These are phyloP conservation scores for Mesostigma viride DNA, from an alignment of 139 green algal genomes.

Conservation along the genomic window DNA sequence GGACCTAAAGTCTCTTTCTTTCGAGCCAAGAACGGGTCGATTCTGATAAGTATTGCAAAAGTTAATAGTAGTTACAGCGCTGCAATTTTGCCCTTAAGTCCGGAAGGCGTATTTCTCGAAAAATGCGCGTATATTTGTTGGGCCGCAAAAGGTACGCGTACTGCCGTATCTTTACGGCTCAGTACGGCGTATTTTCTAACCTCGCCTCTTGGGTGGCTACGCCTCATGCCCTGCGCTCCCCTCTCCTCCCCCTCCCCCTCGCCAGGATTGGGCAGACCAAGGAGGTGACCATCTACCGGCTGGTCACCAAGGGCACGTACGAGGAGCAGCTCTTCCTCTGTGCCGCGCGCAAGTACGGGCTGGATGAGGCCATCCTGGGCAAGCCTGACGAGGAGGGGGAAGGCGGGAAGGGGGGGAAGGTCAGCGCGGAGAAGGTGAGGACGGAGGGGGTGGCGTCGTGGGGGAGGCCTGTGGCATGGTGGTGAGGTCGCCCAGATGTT, in stretches of 20 bases:
- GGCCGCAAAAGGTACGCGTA: too few species aligned
- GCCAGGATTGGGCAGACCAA: slow-evolving; percentile 72
- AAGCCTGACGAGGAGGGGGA: neutral
- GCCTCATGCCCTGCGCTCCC: too few species aligned
- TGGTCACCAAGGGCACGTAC: slow-evolving; percentile 77
- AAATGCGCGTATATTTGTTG: too few species aligned
- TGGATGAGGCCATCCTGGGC: slow-evolving; percentile 87
- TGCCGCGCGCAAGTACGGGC: slow-evolving; percentile 54
- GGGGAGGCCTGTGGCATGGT: slow-evolving; percentile 50
- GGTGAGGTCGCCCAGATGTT: slow-evolving; percentile 46
- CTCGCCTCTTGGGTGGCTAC: too few species aligned
- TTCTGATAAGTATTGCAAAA: neutral
- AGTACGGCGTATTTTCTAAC: too few species aligned
- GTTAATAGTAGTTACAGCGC: too few species aligned
- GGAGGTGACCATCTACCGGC: slow-evolving; percentile 85
- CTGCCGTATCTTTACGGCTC: too few species aligned
- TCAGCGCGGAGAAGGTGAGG: neutral
- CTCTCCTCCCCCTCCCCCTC: too few species aligned
- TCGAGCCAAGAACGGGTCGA: too few species aligned
- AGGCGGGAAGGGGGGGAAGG: neutral
- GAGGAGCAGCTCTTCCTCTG: slow-evolving; percentile 70
- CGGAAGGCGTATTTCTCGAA: too few species aligned
- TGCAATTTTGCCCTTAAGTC: too few species aligned
- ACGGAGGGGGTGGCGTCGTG: neutral
- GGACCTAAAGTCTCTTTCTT: too few species aligned